Evolutionary conservation across 495 filamentous ascomycete genomes (phyloP), one percentile per base, ranked within the genome.

Genomic region (Venustampulla echinocandica): DNA sequence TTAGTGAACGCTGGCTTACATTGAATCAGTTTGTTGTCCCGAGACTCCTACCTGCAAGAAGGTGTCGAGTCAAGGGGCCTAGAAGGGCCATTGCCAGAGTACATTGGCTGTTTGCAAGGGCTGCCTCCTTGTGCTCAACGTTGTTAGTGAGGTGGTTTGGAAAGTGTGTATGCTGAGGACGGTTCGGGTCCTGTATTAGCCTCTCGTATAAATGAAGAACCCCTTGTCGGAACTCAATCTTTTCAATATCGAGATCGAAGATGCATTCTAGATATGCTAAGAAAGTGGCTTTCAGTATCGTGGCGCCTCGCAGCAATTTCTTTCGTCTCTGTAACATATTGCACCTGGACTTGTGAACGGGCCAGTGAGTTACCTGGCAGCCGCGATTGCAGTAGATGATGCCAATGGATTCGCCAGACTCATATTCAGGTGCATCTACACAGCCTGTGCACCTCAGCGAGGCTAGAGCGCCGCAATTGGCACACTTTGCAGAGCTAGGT

Each of bases 101-200:
- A 15, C 35, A 38, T 38, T 38, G 35, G 15, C 15, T 38, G 15
- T 38, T 38, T 38, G 35, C 35, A 38, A 38, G 35, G 14, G 35
- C 35, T 38, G 35, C 35, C 35, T 38, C 35, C 35, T 15, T 38
- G 14, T 38, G 18, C 35, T 38, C 35, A 15, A 38, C 14, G 14
- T 38, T 38, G 35, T 6, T 38, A 15, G 35, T 38, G 35, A 38
- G 35, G 14, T 38, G 35, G 14, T 15, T 15, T 15, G 35, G 35
- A 38, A 38, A 38, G 35, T 7, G 35, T 9, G 7, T 15, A 38
- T 15, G 35, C 9, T 20, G 6, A 7, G 35, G 14, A 6, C 35
- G 35, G 15, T 6, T 15, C 6, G 13, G 6, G 27, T 7, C 13
- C 6, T 6, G 27, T 38, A 6, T 38, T 38, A 6, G 18, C 7